Base-by-base conservation (phyloP, 768 basidiomycete genomes). In the Mycena rebaudengoi region DNA sequence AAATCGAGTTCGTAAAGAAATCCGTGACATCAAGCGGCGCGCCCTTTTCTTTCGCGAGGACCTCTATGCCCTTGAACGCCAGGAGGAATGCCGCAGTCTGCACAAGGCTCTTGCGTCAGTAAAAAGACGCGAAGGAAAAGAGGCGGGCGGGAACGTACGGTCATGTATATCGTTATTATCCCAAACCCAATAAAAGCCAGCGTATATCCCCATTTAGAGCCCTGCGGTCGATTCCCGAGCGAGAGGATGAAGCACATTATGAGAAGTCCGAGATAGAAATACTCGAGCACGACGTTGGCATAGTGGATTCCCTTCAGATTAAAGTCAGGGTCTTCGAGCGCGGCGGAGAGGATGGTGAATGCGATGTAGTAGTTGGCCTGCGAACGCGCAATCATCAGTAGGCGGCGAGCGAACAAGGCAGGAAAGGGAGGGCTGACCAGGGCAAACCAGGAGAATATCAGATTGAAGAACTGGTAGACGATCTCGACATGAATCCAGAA, bases 161-260 rank as follows among this genome's bases (percentile, higher is more conserved):
- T 94, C 97, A 99, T 99, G 73, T 99, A 99, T n/a, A 95, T 75
- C 30, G 97, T 99, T 66, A 99, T 88, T 23, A 97, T 5, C 4
- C 86, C 95, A 78, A 97, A 99, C 1, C 95, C 94, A 29, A 97
- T 73, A 70, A 98, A 89, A 28, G 94, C 91, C 7, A 86, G 70
- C 3, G 94, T 95, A 75, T 98, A 99, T 7, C 87, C 88, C 86
- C 89, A 88, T 75, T 94, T 96, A 4, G 89, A 86, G 30, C 96
- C 96, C 68, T 96, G 94, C 5, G 96, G 96, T 12, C 97, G 80
- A 74, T 98, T 98, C 0, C 96, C 97, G 56, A 98, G 79, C 2
- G 94, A 82, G 35, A 97, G 85, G 53, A 98, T 81, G 79, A 96
- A 96, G 73, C 94, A 96, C 77, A 88, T 89, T 69, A 96, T 85